Percentiles rank a stretch among this genome's conserved stretches.
These are phyloP conservation scores for Yamadazyma buinensis DNA, from an alignment of 1,139 yeast genomes.

Conservation along the genomic window DNA sequence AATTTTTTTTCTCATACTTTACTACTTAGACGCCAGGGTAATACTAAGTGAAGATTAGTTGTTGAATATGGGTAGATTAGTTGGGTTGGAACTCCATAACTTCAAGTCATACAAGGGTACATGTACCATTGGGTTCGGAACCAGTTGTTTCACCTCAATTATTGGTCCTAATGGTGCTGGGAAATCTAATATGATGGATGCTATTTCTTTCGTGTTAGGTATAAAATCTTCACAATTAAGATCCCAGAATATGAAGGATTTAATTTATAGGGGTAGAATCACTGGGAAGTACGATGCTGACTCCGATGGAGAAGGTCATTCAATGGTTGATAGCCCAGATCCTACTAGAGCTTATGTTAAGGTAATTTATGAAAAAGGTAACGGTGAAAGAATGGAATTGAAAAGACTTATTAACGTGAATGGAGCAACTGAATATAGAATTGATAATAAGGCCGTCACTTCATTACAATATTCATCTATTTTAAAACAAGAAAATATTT, in stretches of 20 bases:
- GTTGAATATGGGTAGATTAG: conserved; percentile 69
- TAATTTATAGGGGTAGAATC: conserved; percentile 71
- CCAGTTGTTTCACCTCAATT: conserved; percentile 79
- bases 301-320: conserved; percentile 11
- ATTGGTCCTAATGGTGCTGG: conserved; percentile 99
- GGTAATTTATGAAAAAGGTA: conserved; percentile 67
- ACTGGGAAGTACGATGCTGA: conserved; percentile 10
- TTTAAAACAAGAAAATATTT: conserved; percentile 75
- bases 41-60: too few relatives aligned
- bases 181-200: conserved; percentile 97
- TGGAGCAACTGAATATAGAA: conserved; percentile 68
- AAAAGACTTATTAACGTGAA: conserved; percentile 51
- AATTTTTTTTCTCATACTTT: not conserved
- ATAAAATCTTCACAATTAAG: conserved; percentile 74
- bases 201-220: conserved; percentile 92
- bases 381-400: conserved; percentile 49
- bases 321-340: conserved; percentile 15
- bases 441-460: conserved; percentile 61
- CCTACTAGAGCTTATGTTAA: conserved; percentile 74
- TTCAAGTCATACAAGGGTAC: conserved; percentile 89
- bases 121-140: conserved; percentile 76
- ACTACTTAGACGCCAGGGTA: not conserved
- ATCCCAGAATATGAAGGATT: conserved; percentile 67
- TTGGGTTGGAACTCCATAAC: conserved; percentile 73
- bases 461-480: conserved; percentile 62